These are phyloP conservation scores for Aciculosporium take DNA, from an alignment of 2,329 filamentous ascomycete species.

Conservation along the genomic window DNA sequence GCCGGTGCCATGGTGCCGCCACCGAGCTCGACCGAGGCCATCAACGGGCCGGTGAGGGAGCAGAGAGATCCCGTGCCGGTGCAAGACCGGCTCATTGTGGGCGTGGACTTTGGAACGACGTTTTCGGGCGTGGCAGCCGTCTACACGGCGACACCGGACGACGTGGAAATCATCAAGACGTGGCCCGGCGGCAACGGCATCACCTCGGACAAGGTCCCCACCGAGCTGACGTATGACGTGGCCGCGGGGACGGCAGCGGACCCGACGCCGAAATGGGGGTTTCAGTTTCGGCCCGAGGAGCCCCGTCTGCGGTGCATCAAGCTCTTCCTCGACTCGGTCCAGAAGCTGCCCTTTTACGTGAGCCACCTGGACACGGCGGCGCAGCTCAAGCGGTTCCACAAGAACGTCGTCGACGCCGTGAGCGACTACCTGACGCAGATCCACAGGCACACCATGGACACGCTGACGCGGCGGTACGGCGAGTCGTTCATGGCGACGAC, in stretches of 20 bases:
- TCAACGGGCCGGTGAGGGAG: constrained; percentile 46
- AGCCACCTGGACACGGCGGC: constrained; percentile 63
- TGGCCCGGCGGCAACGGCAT: constrained; percentile 77
- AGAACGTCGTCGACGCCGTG: constrained; percentile 66
- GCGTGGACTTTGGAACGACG: constrained; percentile 74
- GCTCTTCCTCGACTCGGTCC: constrained; percentile 66
- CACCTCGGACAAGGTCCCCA: constrained; percentile 78
- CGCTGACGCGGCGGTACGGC: constrained; percentile 58
- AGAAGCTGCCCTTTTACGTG: constrained; percentile 70
- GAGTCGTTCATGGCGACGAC: constrained; percentile 66
- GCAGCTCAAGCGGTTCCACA: constrained; percentile 58
- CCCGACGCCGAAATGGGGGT: constrained; percentile 58
- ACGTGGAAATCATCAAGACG: constrained; percentile 70
- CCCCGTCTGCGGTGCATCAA: constrained; percentile 68
- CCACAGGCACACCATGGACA: constrained; percentile 66
- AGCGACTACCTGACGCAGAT: constrained; percentile 68
- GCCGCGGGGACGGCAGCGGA: constrained; percentile 20
- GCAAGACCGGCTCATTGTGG: constrained; percentile 57
- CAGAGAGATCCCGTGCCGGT: constrained; percentile 35
- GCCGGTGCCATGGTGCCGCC: constrained; percentile 30
- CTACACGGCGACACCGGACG: constrained; percentile 62
- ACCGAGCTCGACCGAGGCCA: constrained; percentile 45
- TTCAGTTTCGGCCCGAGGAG: constrained; percentile 68
- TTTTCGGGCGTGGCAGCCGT: constrained; percentile 65
- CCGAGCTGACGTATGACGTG: constrained; percentile 54